Percentiles rank a stretch among this genome's conserved stretches.
Conservation (phyloP, 1,284 basidiomycete genomes). For the Fomitopsis betulina region DNA sequence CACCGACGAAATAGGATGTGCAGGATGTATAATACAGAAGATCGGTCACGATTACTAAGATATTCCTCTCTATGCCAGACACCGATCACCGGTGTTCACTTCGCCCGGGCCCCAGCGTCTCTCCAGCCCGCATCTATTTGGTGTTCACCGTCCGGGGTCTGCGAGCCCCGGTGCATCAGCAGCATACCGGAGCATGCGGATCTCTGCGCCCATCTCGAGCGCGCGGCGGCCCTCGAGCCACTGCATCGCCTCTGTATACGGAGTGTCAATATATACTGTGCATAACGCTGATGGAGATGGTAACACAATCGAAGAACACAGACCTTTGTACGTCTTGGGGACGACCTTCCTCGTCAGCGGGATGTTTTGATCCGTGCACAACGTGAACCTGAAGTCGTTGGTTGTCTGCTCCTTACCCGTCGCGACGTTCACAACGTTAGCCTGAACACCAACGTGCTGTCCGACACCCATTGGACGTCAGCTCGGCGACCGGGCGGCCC, state of each 20-base stretch:
- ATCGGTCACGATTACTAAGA: neutral
- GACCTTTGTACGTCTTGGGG: conserved; percentile 68
- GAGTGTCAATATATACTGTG: neutral
- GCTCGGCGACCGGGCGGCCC: neutral
- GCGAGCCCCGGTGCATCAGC: neutral
- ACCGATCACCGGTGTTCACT: neutral
- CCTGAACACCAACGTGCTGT: conserved; percentile 68
- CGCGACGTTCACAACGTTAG: conserved; percentile 70
- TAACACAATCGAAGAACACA: conserved; percentile 10
- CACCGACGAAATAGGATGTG: too few relatives aligned
- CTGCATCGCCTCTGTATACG: conserved; percentile 64
- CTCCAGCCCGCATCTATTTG: neutral
- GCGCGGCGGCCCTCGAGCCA: conserved; percentile 77
- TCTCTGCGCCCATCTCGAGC: conserved; percentile 57
- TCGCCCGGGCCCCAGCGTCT: neutral
- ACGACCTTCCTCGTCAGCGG: conserved; percentile 53
- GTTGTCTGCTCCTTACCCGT: conserved; percentile 65
- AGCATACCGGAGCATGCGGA: conserved; percentile 33
- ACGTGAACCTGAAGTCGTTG: conserved; percentile 68
- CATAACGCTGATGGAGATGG: neutral
- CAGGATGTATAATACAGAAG: too few relatives aligned
- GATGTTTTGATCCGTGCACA: conserved; percentile 41
- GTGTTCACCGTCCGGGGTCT: neutral
- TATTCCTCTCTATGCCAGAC: neutral
- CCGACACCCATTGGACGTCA: too few relatives aligned